A percentile compares a stretch with the other conserved stretches of the same genome.
These are phyloP conservation scores for Aspergillus caelatus DNA, from an alignment of 2,329 filamentous ascomycete genomes.

Conservation along the genomic window DNA sequence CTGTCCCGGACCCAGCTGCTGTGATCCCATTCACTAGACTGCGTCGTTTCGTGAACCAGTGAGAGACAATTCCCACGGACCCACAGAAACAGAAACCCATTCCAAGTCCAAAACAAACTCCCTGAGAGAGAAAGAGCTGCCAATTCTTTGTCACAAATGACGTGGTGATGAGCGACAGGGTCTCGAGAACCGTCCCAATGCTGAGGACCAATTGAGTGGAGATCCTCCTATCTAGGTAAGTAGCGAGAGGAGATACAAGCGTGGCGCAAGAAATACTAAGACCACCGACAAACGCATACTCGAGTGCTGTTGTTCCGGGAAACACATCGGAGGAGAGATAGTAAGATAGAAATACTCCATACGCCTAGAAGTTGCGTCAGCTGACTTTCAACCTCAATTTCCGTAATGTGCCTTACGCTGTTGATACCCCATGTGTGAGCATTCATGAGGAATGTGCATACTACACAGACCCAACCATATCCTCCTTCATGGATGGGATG, in stretches of 20 bases:
- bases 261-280: neutral
- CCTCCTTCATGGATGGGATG: neutral
- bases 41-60: neutral
- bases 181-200: neutral
- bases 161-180: neutral
- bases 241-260: neutral
- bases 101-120: neutral
- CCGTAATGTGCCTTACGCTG: neutral
- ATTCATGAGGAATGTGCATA: neutral
- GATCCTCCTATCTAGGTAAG: neutral
- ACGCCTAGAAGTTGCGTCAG: neutral
- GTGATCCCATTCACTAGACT: slow-evolving; percentile 2
- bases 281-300: neutral
- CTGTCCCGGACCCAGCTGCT: neutral
- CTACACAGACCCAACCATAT: slow-evolving; percentile 7
- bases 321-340: neutral
- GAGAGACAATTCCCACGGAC: neutral
- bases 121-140: slow-evolving; percentile 5
- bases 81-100: neutral
- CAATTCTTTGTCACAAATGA: neutral
- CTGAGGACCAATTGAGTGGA: neutral
- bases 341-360: slow-evolving; percentile 1
- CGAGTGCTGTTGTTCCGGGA: neutral
- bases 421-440: slow-evolving; percentile 7
- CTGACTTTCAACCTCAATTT: no score